Percentiles rank a stretch among this genome's conserved stretches.
These are phyloP conservation scores for Globisporangium cylindrosporum DNA, from an alignment of 352 stramenopile genomes.

Conservation along the genomic window DNA sequence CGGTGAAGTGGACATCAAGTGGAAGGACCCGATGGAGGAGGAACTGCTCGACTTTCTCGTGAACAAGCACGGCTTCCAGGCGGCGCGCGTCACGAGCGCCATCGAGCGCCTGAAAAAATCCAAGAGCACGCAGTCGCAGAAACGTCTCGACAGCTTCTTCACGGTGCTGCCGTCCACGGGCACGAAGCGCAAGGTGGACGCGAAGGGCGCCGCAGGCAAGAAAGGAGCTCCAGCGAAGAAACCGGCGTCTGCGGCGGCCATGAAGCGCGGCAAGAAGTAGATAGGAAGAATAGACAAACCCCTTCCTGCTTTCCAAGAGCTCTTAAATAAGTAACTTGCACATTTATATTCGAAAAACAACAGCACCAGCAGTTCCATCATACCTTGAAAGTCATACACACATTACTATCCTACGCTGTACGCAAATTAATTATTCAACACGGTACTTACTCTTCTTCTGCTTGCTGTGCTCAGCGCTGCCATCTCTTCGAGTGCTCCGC, in stretches of 20 bases:
- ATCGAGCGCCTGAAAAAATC: constrained; percentile 97
- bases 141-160: constrained; percentile 97
- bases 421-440: background rate
- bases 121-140: constrained; percentile 93
- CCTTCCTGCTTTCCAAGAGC: background rate
- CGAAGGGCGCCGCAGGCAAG: constrained; percentile 33
- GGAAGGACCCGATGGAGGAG: constrained; percentile 88
- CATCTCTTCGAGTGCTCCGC: constrained; percentile 71
- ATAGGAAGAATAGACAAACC: background rate
- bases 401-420: background rate
- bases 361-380: background rate
- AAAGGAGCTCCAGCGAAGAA: constrained; percentile 15
- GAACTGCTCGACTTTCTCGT: constrained; percentile 93
- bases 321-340: constrained; percentile 14
- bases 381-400: background rate
- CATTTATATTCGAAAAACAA: constrained; percentile 11
- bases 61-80: constrained; percentile 96
- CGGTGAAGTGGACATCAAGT: constrained; percentile 90
- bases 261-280: constrained; percentile 74
- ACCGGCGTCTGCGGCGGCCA: constrained; percentile 13
- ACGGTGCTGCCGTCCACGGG: constrained; percentile 62
- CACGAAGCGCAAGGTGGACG: constrained; percentile 63
- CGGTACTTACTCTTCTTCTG: background rate
- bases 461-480: constrained; percentile 23
- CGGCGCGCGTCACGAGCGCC: constrained; percentile 87